Evolutionary conservation across 2,329 filamentous ascomycete species (phyloP), one percentile per base, ranked within the genome.

Genomic region (Ascochyta clinopodiicola): DNA sequence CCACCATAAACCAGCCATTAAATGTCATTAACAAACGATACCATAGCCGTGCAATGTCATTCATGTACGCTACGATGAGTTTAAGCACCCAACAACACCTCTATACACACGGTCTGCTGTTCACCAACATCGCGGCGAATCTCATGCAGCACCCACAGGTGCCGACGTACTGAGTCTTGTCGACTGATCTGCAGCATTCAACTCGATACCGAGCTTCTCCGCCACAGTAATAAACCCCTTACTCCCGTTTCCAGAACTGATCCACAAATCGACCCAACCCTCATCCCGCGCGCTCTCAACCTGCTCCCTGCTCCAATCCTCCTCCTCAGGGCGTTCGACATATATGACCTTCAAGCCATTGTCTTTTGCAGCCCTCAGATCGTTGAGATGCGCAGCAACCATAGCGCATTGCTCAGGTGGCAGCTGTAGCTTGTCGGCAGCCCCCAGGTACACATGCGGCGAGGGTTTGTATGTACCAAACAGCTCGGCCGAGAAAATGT

Each of bases 381-480:
- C 91, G 6, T 68, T 73, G 54, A 94, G 76, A 75, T 94, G 90
- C 34, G 90, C 87, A 15, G 91, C 91, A 19, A 95, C 89, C 84
- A 95, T 86, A 19, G 86, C 88, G 53, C 91, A 88, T 67, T 92
- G 81, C 2, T 72, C 70, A 0, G 87, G 83, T 57, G 82, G 64
- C 37, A 87, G 58, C 0, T 82, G 84, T 47, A 93, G 74, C 61
- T 78, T 80, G 52, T 79, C 74, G 2, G 81, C 88, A 0, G 88
- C 90, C 4, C 90, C 90, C 1, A 83, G 79, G 68, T 95, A 95
- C 2, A 88, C 86, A 46, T 73, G 78, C 7, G 84, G 83, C 57
- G 84, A 81, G 1, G 90, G 90, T 78, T 95, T 95, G 73, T 94
- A 95, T 0, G 85, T 86, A 39, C 80, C 78, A 69, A 93, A 94